A percentile compares a stretch with the other conserved stretches of the same genome.
These are phyloP conservation scores for Saccharomycopsis fibuligera DNA, from an alignment of 805 yeast genomes.

Conservation along the genomic window DNA sequence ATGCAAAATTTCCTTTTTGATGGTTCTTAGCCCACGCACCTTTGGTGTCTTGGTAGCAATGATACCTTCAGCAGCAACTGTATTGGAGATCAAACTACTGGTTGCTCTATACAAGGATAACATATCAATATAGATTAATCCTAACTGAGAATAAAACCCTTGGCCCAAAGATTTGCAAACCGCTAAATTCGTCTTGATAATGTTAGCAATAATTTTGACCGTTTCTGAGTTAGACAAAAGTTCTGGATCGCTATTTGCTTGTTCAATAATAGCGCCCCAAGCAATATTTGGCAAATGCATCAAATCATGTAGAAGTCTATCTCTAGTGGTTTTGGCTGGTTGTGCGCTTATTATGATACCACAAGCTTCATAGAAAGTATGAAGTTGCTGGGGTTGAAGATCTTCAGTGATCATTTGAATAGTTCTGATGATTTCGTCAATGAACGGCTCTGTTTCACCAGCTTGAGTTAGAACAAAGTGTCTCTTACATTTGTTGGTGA, in stretches of 20 bases:
- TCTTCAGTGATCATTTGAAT: slow-evolving; percentile 86
- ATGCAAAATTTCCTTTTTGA: slow-evolving; percentile 88
- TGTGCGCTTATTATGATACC: slow-evolving; percentile 91
- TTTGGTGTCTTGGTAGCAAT: slow-evolving; percentile 93
- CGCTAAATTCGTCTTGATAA: slow-evolving; percentile 91
- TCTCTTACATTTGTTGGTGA: slow-evolving; percentile 89
- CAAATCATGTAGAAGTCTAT: slow-evolving; percentile 63
- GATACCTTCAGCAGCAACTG: slow-evolving; percentile 73
- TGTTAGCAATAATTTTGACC: slow-evolving; percentile 87
- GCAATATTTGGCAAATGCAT: slow-evolving; percentile 93
- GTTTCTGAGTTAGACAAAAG: slow-evolving; percentile 74
- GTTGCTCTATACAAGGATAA: slow-evolving; percentile 84
- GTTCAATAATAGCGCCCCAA: slow-evolving; percentile 83
- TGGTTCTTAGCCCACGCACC: slow-evolving; percentile 91
- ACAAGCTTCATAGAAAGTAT: slow-evolving; percentile 96
- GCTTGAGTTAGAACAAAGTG: slow-evolving; percentile 88
- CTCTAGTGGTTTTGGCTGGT: slow-evolving; percentile 59
- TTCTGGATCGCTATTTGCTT: slow-evolving; percentile 78
- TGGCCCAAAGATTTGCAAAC: slow-evolving; percentile 94
- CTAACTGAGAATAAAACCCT: slow-evolving; percentile 82
- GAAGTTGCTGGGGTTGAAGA: slow-evolving; percentile 94
- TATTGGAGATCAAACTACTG: slow-evolving; percentile 72
- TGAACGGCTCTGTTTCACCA: slow-evolving; percentile 83
- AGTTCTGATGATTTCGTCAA: slow-evolving; percentile 78
- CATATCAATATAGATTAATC: slow-evolving; percentile 82